Conservation (phyloP, 2,329 filamentous ascomycete genomes). For the Didymella sp. region DNA sequence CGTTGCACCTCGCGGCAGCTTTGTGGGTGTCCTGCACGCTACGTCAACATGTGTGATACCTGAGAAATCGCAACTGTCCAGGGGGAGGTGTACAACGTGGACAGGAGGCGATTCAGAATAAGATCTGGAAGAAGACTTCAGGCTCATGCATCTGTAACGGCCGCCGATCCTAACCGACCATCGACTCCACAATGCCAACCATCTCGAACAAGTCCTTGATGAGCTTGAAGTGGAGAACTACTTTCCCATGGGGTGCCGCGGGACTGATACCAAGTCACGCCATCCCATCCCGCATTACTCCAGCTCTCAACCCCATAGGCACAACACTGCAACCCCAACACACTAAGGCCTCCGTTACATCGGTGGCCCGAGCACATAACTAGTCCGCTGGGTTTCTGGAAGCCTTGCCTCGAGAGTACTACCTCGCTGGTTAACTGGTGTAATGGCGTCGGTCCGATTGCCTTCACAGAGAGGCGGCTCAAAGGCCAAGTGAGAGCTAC, state of each 20-base stretch:
- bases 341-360: neutral
- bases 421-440: neutral
- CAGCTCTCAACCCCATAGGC: conserved; percentile 7
- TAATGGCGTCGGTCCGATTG: conserved; percentile 15
- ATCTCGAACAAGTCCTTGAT: conserved; percentile 1
- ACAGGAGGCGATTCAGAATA: neutral
- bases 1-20: conserved; percentile 7
- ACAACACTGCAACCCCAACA: neutral
- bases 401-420: conserved; percentile 1
- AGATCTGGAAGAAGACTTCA: neutral
- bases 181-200: conserved; percentile 3
- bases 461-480: conserved; percentile 5
- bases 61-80: too few relatives aligned
- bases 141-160: neutral
- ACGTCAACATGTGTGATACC: neutral
- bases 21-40: neutral
- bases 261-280: conserved; percentile 5
- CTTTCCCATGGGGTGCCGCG: conserved; percentile 15
- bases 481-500: conserved; percentile 19
- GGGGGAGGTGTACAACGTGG: neutral
- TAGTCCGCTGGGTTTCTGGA: neutral
- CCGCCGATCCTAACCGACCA: conserved; percentile 2
- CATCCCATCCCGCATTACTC: neutral
- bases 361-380: neutral
- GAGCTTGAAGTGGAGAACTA: conserved; percentile 1